Percentiles rank a stretch among this genome's conserved stretches.
These are phyloP conservation scores for Annulohypoxylon stygium DNA, from an alignment of 495 filamentous ascomycete species.

Conservation along the genomic window DNA sequence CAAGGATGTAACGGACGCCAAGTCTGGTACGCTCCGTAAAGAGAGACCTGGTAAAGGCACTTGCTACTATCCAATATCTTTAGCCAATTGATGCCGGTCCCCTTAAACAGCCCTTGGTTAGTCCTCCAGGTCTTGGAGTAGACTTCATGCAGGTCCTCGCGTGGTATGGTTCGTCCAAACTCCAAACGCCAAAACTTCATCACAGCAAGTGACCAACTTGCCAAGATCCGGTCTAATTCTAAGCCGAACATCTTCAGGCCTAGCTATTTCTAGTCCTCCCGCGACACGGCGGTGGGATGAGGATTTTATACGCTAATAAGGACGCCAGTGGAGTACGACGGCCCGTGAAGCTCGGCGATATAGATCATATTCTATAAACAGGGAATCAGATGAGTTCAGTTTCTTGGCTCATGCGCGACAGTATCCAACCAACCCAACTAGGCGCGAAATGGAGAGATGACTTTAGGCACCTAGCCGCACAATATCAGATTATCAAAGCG, in stretches of 20 bases:
- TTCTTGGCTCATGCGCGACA: conserved; percentile 31
- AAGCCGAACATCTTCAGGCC: conserved; percentile 13
- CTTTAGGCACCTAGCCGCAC: conserved; percentile 36
- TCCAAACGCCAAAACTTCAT: conserved; percentile 13
- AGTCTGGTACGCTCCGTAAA: conserved; percentile 41
- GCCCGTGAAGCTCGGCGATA: conserved; percentile 23
- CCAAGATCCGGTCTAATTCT: conserved; percentile 33
- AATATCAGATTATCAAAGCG: conserved; percentile 14
- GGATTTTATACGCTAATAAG: conserved; percentile 1
- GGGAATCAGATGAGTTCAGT: conserved; percentile 3
- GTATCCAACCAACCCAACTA: conserved; percentile 4
- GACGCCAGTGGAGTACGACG: conserved; percentile 14
- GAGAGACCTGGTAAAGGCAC: conserved; percentile 28
- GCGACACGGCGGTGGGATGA: conserved; percentile 34
- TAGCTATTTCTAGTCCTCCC: conserved; percentile 31
- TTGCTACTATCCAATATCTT: conserved; percentile 36
- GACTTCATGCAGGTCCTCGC: conserved; percentile 45
- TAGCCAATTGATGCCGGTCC: conserved; percentile 47
- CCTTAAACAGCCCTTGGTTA: conserved; percentile 13
- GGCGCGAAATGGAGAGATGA: conserved; percentile 22
- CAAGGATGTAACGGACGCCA: conserved; percentile 45
- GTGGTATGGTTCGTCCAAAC: conserved; percentile 44
- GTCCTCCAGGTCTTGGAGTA: conserved; percentile 21
- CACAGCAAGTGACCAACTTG: conserved; percentile 33
- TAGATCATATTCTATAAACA: conserved; percentile 3